Base-by-base conservation (phyloP, 2,329 filamentous ascomycete species). In the Colletotrichum sp. region DNA sequence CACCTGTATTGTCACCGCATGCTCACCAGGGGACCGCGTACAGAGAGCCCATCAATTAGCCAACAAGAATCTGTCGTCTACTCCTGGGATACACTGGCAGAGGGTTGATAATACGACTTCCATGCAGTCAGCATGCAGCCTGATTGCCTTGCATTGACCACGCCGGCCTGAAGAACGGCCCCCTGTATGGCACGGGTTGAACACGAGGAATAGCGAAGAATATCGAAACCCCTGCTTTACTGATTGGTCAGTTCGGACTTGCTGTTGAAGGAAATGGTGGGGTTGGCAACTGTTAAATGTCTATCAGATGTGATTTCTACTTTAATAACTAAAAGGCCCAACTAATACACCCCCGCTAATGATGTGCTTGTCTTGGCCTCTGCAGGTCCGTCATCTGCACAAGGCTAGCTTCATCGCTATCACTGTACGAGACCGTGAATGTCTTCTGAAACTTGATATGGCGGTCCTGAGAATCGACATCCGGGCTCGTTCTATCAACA, bases 401-500 rank as follows among this genome's bases (percentile, higher is more conserved):
- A n/a, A 85, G 69, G 15, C 81, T 79, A 2, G 79, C 78, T 66
- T 85, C 84, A 59, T 85, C 83, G 5, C 72, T 74, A 12, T 75
- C 70, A 26, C 75, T 82, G 39, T 81, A 86, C 36, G 85, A 83
- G 1, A 86, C 84, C 2, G 80, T 77, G 30, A 85, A 86, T 3
- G 82, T 82, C 49, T 82, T 84, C 12, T 85, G 79, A 44, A 81
- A 83, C 2, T 79, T 80, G 44, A 86, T 86, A 3, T 75, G 57
- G 12, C 68, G 57, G 13, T 69, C 69, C 8, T 68, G 68, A 9
- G 28, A 34, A 13, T 70, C 69, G 5, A 52, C 44, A 8, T 72
- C 69, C 4, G 68, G 59, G 7, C 55, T 66, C 6, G 34, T 59
- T 16, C 63, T 55, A 44, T 76, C 64, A 7, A 75, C 67, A 9